These are phyloP conservation scores for Quillaja saponaria DNA, from an alignment of 306 rosid species.

Conservation along the genomic window DNA sequence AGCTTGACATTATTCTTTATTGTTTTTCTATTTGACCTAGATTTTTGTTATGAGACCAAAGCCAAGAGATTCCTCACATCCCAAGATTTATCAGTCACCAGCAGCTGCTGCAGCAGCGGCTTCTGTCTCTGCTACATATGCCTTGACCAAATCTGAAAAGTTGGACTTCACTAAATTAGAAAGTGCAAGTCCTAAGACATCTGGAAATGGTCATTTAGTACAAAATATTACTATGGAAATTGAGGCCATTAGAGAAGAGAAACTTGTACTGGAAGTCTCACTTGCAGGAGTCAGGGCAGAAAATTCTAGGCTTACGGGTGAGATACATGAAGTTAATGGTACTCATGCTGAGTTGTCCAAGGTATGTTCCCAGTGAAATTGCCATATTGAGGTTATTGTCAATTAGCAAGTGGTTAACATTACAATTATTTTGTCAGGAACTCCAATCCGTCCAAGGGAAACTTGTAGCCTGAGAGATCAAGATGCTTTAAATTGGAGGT, in stretches of 20 bases:
- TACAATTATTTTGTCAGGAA: slow-evolving; percentile 64
- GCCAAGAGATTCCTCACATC: slow-evolving; percentile 54
- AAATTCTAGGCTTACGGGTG: slow-evolving; percentile 61
- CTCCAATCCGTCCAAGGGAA: slow-evolving; percentile 90
- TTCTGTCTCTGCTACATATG: slow-evolving; percentile 95
- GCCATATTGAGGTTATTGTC: slow-evolving; percentile 21
- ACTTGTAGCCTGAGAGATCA: slow-evolving; percentile 90
- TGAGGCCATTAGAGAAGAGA: slow-evolving; percentile 65
- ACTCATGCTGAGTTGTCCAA: slow-evolving; percentile 84
- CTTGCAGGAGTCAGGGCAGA: slow-evolving; percentile 61
- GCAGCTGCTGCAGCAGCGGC: slow-evolving; percentile 99
- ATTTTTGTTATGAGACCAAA: slow-evolving; percentile 86
- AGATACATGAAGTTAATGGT: slow-evolving; percentile 64
- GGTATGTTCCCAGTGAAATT: slow-evolving; percentile 43
- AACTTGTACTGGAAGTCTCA: slow-evolving; percentile 52
- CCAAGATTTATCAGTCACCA: slow-evolving; percentile 91
- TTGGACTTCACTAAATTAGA: slow-evolving; percentile 50
- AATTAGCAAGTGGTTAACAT: slow-evolving; percentile 7
- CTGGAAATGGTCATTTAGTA: slow-evolving; percentile 35
- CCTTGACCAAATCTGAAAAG: slow-evolving; percentile 76
- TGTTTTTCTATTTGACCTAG: slow-evolving; percentile 29
- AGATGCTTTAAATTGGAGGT: slow-evolving; percentile 97
- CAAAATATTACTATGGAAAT: slow-evolving; percentile 38
- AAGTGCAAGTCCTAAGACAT: slow-evolving; percentile 44
- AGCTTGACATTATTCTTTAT: slow-evolving; percentile 11